Base-by-base conservation (phyloP, 805 yeast genomes). In the Torulaspora microellipsoides region DNA sequence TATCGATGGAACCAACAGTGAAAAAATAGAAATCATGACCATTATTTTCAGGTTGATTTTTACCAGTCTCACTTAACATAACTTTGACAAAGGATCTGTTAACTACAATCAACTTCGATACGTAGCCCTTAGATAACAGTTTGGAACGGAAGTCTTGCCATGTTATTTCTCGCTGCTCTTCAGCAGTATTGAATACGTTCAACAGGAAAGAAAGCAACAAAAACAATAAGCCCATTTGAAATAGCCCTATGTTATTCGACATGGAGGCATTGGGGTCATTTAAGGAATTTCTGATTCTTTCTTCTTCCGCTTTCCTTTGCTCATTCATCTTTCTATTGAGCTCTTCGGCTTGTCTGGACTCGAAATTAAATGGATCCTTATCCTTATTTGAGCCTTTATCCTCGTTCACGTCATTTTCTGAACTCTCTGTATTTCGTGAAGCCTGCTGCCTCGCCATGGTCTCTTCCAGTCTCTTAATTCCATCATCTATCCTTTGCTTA, bases 141-240 rank as follows among this genome's bases (percentile, higher is more conserved):
- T 81, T 73, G 4, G 81, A 71, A 33, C 87, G 76, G 69, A 93
- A 91, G 59, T 91, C 95, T 68, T 93, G 98, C 83, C 89, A 93
- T 2, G 96, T 81, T 46, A 91, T 72, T 58, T 86, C 89, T 42
- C 67, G 65, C 5, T 62, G 55, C n/a, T 63, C 62, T 29, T 60
- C 68, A 15, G 57, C 46, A 8, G 56, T 54, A 17, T 65, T 54
- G 14, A 66, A 54, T 31, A 61, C 48, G 38, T 61, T 62, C 30
- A 68, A 39, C 2, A 59, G 25, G 31, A 65, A 66, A 1, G 68
- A 50, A 8, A 66, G 47, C 2, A 67, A 51, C n/a, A 62, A 47
- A 14, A 65, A 49, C 34, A 64, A 54, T 14, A 68, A 40, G 3
- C 66, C 58, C 13, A 69, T 46, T 47, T 67, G 70, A 34, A 67